Evolutionary conservation across 768 basidiomycete genomes (phyloP), one percentile per base, ranked within the genome.

Genomic region (Kwoniella europaea): DNA sequence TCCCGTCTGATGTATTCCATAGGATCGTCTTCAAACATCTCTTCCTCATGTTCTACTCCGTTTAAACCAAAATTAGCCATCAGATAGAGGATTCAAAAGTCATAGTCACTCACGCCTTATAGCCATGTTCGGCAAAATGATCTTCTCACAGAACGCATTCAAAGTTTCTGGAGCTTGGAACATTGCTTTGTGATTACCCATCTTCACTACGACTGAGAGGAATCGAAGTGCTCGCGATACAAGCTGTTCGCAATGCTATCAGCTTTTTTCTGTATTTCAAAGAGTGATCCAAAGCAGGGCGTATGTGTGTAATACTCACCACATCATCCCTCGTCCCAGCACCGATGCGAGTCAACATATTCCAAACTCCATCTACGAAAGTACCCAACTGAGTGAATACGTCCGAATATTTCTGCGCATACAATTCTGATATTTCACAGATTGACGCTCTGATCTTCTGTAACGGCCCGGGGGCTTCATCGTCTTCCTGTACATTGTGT

Each of bases 11-110:
- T 92, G 81, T 91, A 98, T 80, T 98, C 96, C 50, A 96, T 88
- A 0, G 97, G 95, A 74, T 97, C 95, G 71, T 98, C 97, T 84
- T 97, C 94, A 78, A 99, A 98, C 82, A 94, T 90, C 77, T 99
- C 97, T 61, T 92, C 87, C 67, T 98, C 95, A 74, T 93, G 91
- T 50, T 91, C 90, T 88, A 69, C 9, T 41, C 35, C 22, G 18
- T 67, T 27, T 22, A 16, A 10, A 52, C 55, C 16, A 7, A 4
- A 10, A n/a, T 71, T 29, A 53, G 62, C 57, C 56, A 6, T 44
- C 41, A n/a, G 15, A 10, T 52, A 7, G 13, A 7, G 1, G 12
- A 13, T 4, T 58, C 3, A 12, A 13, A 10, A 18, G 41, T 3
- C 29, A 27, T 10, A 16, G 50, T 1, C 7, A 80, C 84, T 68